Evolutionary conservation across 129 eudicot genomes (phyloP).

Genomic region (Helianthus annuus): DNA sequence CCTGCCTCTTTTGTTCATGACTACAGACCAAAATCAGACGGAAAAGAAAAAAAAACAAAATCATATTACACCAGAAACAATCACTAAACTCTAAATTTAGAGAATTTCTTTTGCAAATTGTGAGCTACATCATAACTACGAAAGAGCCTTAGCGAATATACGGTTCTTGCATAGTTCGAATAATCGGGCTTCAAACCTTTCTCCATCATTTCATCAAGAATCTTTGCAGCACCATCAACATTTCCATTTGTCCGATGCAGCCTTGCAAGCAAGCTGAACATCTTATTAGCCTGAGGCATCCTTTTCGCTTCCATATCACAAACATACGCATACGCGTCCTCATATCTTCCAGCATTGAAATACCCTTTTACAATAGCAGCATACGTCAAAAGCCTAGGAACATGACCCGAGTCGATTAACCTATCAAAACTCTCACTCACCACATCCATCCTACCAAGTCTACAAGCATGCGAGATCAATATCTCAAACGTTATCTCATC

Average conservation of each 20-base stretch:
- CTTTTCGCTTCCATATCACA: slow-evolving; percentile 34
- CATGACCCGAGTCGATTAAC: slow-evolving; percentile 41
- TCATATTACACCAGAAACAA: background rate
- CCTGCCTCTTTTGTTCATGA: background rate
- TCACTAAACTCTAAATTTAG: slow-evolving; percentile 33
- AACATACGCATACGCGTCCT: slow-evolving; percentile 54
- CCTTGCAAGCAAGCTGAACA: slow-evolving; percentile 63
- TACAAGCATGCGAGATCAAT: slow-evolving; percentile 45
- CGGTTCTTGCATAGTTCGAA: slow-evolving; percentile 33
- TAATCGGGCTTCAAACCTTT: slow-evolving; percentile 62
- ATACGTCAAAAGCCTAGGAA: slow-evolving; percentile 57
- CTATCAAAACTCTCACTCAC: slow-evolving; percentile 38
- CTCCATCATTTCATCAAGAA: slow-evolving; percentile 75
- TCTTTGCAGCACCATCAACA: slow-evolving; percentile 42
- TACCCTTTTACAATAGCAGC: slow-evolving; percentile 56
- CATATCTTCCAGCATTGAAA: slow-evolving; percentile 43
- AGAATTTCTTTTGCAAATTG: slow-evolving; percentile 44
- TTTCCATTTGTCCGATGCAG: slow-evolving; percentile 56
- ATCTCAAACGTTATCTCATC: slow-evolving; percentile 63
- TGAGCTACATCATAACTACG: slow-evolving; percentile 47
- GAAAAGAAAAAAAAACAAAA: background rate
- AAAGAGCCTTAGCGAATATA: slow-evolving; percentile 40
- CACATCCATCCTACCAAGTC: slow-evolving; percentile 45
- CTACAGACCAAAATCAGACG: too few relatives aligned
- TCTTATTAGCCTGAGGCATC: slow-evolving; percentile 32